Conservation (phyloP, 1,284 basidiomycete species). For the Lignosus rhinocerotis region DNA sequence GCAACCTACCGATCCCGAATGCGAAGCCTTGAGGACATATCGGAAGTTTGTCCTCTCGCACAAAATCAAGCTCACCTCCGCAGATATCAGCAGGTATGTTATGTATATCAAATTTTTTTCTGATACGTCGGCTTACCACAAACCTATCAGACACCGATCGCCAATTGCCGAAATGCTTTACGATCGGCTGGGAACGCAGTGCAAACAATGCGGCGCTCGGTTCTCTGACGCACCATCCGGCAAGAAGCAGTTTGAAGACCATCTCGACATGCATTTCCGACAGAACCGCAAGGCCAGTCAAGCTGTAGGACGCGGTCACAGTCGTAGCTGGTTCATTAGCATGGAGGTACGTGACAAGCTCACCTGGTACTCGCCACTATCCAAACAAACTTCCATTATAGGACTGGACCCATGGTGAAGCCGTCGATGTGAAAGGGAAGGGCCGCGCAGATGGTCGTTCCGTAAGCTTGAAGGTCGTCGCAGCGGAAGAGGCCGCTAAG, state of each 20-base stretch:
- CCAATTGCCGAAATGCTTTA: conserved; percentile 70
- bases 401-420: conserved; percentile 84
- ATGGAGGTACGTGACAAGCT: conserved; percentile 69
- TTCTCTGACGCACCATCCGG: conserved; percentile 75
- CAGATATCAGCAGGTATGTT: conserved; percentile 74
- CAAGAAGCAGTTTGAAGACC: conserved; percentile 81
- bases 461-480: conserved; percentile 55
- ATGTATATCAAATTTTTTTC: not conserved
- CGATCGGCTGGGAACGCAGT: conserved; percentile 76
- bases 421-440: conserved; percentile 63
- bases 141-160: conserved; percentile 55
- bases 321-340: conserved; percentile 87
- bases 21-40: conserved; percentile 62
- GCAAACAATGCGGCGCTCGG: conserved; percentile 92
- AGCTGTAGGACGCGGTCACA: conserved; percentile 83
- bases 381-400: conserved; percentile 31
- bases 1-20: conserved; percentile 40
- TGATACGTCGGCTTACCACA: conserved; percentile 2
- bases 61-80: conserved; percentile 66
- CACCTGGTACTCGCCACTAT: not conserved
- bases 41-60: conserved; percentile 70
- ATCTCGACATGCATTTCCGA: conserved; percentile 97
- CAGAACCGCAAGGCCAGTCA: conserved; percentile 91
- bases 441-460: conserved; percentile 54
- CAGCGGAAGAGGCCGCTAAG: conserved; percentile 68